Percentiles rank a stretch among this genome's conserved stretches.
These are phyloP conservation scores for Phaseolus coccineus DNA, from an alignment of 331 rosid species.

Conservation along the genomic window DNA sequence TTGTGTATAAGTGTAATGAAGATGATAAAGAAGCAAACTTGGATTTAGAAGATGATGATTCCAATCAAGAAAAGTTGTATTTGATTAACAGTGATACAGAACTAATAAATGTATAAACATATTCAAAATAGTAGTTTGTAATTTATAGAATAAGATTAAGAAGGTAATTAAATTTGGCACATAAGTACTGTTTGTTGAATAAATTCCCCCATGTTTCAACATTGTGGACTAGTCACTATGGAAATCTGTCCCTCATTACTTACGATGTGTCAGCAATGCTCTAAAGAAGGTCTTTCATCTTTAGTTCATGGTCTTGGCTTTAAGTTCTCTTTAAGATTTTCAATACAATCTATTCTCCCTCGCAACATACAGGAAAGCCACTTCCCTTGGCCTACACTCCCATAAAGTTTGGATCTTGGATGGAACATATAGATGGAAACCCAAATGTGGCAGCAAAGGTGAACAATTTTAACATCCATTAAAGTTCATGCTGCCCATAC, in stretches of 20 bases:
- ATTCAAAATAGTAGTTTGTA: too few relatives aligned
- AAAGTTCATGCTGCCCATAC: too few relatives aligned
- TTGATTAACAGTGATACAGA: background rate
- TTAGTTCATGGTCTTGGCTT: constrained; percentile 38
- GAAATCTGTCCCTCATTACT: constrained; percentile 95
- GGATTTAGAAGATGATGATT: background rate
- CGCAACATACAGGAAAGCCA: too few relatives aligned
- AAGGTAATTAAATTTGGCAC: constrained; percentile 22
- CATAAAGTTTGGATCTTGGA: too few relatives aligned
- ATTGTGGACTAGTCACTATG: constrained; percentile 98
- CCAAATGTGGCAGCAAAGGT: too few relatives aligned
- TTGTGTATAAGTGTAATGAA: constrained; percentile 59
- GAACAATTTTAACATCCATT: too few relatives aligned
- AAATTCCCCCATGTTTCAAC: constrained; percentile 67
- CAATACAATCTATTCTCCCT: background rate
- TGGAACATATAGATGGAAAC: too few relatives aligned
- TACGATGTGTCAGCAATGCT: constrained; percentile 93
- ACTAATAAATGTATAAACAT: too few relatives aligned
- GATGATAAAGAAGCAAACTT: background rate
- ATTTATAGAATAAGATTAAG: background rate
- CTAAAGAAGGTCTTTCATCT: constrained; percentile 74
- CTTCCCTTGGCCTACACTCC: too few relatives aligned
- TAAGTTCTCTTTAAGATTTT: constrained; percentile 29
- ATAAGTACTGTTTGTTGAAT: constrained; percentile 31
- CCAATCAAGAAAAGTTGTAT: background rate